These are phyloP conservation scores for Phytophthora sp. DNA, from an alignment of 352 stramenopile species.

Conservation along the genomic window DNA sequence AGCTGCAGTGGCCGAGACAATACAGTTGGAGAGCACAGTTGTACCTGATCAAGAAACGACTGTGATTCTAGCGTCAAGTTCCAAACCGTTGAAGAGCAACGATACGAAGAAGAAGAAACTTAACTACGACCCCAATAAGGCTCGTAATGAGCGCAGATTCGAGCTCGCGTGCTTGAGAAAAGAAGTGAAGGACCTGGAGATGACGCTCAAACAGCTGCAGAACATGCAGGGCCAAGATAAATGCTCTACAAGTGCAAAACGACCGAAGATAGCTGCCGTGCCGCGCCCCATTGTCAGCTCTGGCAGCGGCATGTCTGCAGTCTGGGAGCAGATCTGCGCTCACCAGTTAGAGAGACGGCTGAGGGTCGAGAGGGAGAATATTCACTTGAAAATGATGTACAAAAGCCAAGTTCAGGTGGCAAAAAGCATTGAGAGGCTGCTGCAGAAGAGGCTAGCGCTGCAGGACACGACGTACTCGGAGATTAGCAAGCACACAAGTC, in stretches of 20 bases:
- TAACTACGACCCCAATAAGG: slow-evolving; percentile 44
- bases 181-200: slow-evolving; percentile 39
- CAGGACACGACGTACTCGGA: slow-evolving; percentile 33
- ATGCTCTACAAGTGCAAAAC: slow-evolving; percentile 14
- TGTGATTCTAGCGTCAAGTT: neutral
- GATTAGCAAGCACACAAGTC: slow-evolving; percentile 30
- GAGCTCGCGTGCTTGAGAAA: slow-evolving; percentile 43
- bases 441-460: slow-evolving; percentile 29
- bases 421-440: slow-evolving; percentile 36
- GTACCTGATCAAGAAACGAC: neutral
- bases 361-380: slow-evolving; percentile 40
- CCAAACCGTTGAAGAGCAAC: slow-evolving; percentile 6
- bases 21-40: slow-evolving; percentile 16
- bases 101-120: slow-evolving; percentile 40
- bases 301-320: slow-evolving; percentile 19
- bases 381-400: slow-evolving; percentile 48
- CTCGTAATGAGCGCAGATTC: slow-evolving; percentile 40
- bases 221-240: slow-evolving; percentile 14
- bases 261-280: neutral
- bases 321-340: slow-evolving; percentile 44
- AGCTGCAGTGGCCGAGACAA: neutral
- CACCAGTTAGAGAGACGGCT: slow-evolving; percentile 34
- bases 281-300: neutral
- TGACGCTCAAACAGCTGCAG: slow-evolving; percentile 35
- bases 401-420: slow-evolving; percentile 38